Base-by-base conservation (phyloP, 2,329 filamentous ascomycete species). In the Clonostachys sp. region DNA sequence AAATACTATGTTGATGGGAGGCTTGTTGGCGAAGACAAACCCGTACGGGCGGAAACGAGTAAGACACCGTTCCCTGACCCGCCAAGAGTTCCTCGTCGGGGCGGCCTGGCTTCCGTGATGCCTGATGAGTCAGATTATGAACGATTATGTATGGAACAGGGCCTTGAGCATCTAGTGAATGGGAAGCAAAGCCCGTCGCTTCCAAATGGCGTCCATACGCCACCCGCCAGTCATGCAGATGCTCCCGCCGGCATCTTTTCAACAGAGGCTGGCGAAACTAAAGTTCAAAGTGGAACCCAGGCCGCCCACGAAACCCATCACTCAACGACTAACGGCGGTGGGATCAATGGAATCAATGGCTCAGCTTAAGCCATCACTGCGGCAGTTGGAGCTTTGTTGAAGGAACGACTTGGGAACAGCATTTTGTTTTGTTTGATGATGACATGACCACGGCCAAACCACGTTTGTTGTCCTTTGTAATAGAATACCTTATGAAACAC, bases 1-100 rank as follows among this genome's bases (percentile, higher is more conserved):
- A 82, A 78, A 57, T 77, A 81, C 56, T 86, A 77, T 53, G 53
- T 81, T 53, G 77, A 83, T 55, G 83, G 82, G 34, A 54, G 65
- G 9, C 59, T 81, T 34, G 66, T 80, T 12, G 68, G 68, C 35
- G 80, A 84, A 56, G 73, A 77, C 30, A 64, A 67, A 48, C 73
- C 77, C 0, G 68, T 67, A 33, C 60, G 67, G 24, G 67, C 71
- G 46, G 65, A 70, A 41, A 72, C 74, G 12, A 80, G 78, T 65
- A 72, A 65, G 47, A 72, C 70, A 12, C 78, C 81, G 4, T 80
- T 80, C 53, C 74, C 75, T 7, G 77, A 81, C 48, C 67, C 69
- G 24, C 24, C 24, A 30, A 72, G 74, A 38, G 75, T 81, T 14
- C 80, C 80, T 5, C 74, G 81, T 36, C 73, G 77, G 34, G 73